phyloP scores from a whole-genome alignment of 2,329 filamentous ascomycete species.

The Alternaria ventricosa region DNA sequence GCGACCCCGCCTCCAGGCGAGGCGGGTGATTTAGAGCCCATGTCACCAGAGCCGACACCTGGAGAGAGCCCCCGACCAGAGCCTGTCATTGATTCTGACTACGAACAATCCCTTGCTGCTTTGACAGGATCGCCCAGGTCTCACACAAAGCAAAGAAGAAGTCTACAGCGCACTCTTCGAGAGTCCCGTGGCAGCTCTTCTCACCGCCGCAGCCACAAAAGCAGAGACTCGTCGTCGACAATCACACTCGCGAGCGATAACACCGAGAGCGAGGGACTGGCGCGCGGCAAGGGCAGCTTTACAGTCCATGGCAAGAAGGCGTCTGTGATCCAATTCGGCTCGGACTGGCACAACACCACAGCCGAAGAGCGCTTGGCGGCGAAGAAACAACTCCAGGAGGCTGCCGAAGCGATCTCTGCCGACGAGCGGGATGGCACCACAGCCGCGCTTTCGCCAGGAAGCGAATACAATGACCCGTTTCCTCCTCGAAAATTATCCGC shows the following conservation, averaged over 20 bases:
- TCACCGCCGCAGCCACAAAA: constrained; percentile 74
- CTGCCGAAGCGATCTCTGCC: constrained; percentile 30
- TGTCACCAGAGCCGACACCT: constrained; percentile 32
- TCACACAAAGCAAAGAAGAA: constrained; percentile 76
- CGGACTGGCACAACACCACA: constrained; percentile 75
- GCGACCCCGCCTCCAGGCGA: constrained; percentile 43
- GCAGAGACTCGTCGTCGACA: constrained; percentile 73
- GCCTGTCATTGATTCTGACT: constrained; percentile 37
- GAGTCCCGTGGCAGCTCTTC: constrained; percentile 73
- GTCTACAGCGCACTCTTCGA: constrained; percentile 86
- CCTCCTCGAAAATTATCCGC: constrained; percentile 28
- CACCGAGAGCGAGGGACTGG: constrained; percentile 69
- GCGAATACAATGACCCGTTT: constrained; percentile 27
- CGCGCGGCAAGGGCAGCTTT: constrained; percentile 84
- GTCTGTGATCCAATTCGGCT: constrained; percentile 93
- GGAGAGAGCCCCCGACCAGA: constrained; percentile 35
- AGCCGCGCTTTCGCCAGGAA: constrained; percentile 25
- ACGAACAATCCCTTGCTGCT: constrained; percentile 33
- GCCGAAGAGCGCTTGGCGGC: constrained; percentile 50
- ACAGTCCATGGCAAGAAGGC: constrained; percentile 98
- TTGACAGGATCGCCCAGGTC: constrained; percentile 56
- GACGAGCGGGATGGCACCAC: constrained; percentile 38
- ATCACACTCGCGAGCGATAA: constrained; percentile 60
- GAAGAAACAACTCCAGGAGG: constrained; percentile 47
- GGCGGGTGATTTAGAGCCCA: constrained; percentile 23